Conservation (phyloP, 257 asterid genomes). For the Przewalskia tangutica region DNA sequence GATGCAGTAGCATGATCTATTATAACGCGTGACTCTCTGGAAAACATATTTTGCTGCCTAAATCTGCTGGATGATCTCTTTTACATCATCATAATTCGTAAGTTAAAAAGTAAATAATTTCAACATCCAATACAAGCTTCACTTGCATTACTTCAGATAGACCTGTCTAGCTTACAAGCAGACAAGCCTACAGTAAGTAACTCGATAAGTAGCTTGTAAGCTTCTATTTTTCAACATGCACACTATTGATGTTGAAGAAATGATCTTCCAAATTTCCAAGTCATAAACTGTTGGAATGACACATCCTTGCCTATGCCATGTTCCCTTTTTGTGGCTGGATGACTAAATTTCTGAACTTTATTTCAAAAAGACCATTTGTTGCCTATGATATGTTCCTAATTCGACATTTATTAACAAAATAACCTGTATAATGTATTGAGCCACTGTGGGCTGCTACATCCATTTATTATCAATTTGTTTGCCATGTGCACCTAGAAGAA, state of each 20-base stretch:
- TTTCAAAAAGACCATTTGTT: neutral
- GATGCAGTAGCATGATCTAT: neutral
- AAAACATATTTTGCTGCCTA: neutral
- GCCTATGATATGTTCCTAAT: neutral
- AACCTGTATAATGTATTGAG: neutral
- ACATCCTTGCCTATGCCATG: neutral
- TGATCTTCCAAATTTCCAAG: neutral
- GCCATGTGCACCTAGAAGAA: neutral
- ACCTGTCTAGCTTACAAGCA: neutral
- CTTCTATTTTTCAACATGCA: neutral
- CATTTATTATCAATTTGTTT: neutral
- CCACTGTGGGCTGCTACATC: neutral
- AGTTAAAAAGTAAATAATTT: neutral
- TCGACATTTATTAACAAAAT: neutral
- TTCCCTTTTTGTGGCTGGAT: neutral
- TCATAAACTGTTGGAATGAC: neutral
- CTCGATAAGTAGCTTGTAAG: neutral
- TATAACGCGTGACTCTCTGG: neutral
- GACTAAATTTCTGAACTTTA: neutral
- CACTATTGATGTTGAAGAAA: neutral
- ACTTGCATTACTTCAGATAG: neutral
- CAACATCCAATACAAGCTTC: neutral
- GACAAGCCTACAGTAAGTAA: too few relatives aligned
- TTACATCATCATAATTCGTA: neutral
- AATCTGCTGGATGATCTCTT: neutral